These are phyloP conservation scores for Leccinum fuscescens DNA, from an alignment of 1,284 basidiomycete genomes.

Conservation along the genomic window DNA sequence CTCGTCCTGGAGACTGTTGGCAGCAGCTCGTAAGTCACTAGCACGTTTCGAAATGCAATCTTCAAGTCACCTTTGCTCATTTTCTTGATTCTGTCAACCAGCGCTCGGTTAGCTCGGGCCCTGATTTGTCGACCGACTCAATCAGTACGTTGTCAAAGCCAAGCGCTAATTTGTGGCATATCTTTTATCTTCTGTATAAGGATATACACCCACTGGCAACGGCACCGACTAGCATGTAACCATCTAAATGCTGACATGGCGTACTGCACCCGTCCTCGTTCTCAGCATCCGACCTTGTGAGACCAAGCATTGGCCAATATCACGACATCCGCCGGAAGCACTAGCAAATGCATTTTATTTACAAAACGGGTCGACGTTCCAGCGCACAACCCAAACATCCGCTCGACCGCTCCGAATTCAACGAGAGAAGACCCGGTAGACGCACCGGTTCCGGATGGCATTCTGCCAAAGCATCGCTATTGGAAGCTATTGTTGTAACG, in stretches of 20 bases:
- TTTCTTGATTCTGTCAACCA: not conserved
- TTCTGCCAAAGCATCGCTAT: not conserved
- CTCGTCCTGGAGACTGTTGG: not conserved
- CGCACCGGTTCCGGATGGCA: not conserved
- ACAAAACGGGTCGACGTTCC: conserved; percentile 58
- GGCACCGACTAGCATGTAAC: not conserved
- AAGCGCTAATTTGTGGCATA: not conserved
- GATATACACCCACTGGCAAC: not conserved
- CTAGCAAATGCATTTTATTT: conserved; percentile 80
- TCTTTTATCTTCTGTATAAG: not conserved
- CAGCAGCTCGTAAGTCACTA: not conserved
- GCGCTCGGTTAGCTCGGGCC: not conserved
- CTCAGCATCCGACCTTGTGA: not conserved
- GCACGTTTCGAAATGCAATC: not conserved
- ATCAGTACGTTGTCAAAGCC: not conserved
- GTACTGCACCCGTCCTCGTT: not conserved
- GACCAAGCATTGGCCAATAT: not conserved
- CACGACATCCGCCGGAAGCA: not conserved
- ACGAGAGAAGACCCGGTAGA: not conserved
- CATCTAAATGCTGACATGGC: not conserved
- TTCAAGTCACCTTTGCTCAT: not conserved
- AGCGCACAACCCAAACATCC: conserved; percentile 85
- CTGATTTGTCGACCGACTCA: not conserved
- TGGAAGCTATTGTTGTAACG: not conserved
- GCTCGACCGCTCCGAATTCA: conserved; percentile 57